A percentile compares a stretch with the other conserved stretches of the same genome.
phyloP scores from a whole-genome alignment of 1,139 yeast genomes.

The Pneumocystis murina region DNA sequence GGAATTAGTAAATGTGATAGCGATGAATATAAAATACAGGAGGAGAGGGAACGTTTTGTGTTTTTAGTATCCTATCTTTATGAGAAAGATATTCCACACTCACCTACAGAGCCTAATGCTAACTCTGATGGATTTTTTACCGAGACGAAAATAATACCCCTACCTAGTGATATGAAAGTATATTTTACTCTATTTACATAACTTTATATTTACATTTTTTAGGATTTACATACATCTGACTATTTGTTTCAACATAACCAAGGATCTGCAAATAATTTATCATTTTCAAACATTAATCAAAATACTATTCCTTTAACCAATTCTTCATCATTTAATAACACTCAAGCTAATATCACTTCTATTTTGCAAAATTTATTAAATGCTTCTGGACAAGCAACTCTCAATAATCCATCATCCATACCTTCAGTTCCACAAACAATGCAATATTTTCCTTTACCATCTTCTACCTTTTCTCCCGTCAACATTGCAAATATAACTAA shows the following conservation, averaged over 20 bases:
- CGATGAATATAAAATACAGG: constrained; percentile 20
- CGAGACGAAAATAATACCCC: constrained; percentile 5
- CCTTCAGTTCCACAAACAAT: neutral
- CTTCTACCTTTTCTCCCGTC: neutral
- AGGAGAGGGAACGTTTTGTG: constrained; percentile 19
- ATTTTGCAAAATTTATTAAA: neutral
- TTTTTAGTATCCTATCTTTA: constrained; percentile 19
- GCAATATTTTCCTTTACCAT: neutral
- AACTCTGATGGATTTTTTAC: neutral
- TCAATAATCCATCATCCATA: neutral
- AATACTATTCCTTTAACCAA: neutral
- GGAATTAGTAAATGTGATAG: constrained; percentile 20
- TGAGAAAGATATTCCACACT: constrained; percentile 20
- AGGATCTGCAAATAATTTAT: neutral
- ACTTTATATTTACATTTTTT: neutral
- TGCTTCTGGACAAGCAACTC: neutral
- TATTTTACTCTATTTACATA: neutral
- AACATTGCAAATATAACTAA: neutral
- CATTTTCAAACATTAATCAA: neutral
- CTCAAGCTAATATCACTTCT: neutral
- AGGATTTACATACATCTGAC: neutral
- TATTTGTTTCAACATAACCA: neutral
- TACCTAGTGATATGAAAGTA: constrained; percentile 3
- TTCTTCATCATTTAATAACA: neutral
- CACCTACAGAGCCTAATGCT: constrained; percentile 21